Evolutionary conservation across 768 basidiomycete genomes (phyloP).

Genomic region (Panellus pusillus): DNA sequence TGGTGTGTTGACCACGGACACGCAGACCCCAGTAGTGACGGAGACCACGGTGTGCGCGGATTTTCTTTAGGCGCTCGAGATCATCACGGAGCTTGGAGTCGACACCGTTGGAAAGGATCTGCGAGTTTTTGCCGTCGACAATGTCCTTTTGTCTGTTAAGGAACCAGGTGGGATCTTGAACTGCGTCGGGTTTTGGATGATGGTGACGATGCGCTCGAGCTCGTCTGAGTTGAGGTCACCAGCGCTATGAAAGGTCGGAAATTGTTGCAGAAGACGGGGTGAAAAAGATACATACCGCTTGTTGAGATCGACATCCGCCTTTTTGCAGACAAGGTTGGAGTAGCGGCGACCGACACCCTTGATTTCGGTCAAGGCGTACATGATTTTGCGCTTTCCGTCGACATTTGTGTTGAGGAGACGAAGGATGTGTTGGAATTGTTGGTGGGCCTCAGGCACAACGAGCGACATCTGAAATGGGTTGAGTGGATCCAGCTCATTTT

Average conservation of each 20-base stretch:
- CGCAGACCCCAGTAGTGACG: constrained; percentile 93
- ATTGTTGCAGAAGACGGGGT: neutral
- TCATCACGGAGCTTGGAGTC: constrained; percentile 99
- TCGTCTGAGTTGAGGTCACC: constrained; percentile 99
- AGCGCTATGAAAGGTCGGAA: constrained; percentile 55
- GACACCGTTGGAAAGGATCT: constrained; percentile 93
- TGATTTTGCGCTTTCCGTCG: constrained; percentile 98
- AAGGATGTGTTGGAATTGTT: constrained; percentile 99
- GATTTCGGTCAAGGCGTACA: constrained; percentile 99
- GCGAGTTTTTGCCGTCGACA: constrained; percentile 93
- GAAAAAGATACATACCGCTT: constrained; percentile 75
- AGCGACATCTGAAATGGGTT: constrained; percentile 71
- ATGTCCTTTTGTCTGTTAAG: constrained; percentile 99
- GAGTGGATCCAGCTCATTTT: too few relatives aligned
- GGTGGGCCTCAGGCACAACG: constrained; percentile 92
- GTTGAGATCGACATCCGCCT: constrained; percentile 97
- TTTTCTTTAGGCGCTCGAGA: constrained; percentile 98
- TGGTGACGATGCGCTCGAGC: constrained; percentile 97
- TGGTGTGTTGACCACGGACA: constrained; percentile 98
- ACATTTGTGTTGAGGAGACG: constrained; percentile 99
- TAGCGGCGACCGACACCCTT: constrained; percentile 99
- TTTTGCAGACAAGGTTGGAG: constrained; percentile 99
- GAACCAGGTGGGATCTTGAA: constrained; percentile 99
- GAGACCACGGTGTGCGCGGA: constrained; percentile 92
- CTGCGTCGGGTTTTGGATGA: constrained; percentile 98